These are phyloP conservation scores for Phytophthora cactorum DNA, from an alignment of 352 stramenopile genomes.

Conservation along the genomic window DNA sequence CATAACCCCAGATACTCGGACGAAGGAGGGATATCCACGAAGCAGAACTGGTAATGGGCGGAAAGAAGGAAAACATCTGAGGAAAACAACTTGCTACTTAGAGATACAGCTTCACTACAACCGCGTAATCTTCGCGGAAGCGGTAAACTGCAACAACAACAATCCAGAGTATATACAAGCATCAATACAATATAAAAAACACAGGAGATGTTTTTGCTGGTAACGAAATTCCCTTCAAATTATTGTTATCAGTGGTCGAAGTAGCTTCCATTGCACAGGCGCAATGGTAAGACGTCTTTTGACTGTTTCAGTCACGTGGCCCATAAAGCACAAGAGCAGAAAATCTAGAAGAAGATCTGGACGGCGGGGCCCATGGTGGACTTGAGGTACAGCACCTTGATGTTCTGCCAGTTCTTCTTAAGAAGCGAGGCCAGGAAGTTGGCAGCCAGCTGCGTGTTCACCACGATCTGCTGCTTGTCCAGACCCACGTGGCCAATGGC, in stretches of 20 bases:
- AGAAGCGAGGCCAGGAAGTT: constrained; percentile 99
- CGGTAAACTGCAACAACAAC: too few relatives aligned
- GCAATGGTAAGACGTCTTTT: constrained; percentile 43
- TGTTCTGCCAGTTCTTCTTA: constrained; percentile 99
- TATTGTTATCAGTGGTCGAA: constrained; percentile 49
- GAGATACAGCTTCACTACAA: too few relatives aligned
- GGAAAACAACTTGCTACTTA: too few relatives aligned
- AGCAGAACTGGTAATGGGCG: too few relatives aligned
- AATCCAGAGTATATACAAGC: too few relatives aligned
- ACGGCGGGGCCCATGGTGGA: constrained; percentile 97
- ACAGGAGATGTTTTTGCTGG: not conserved
- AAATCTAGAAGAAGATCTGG: constrained; percentile 99
- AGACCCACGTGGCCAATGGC: constrained; percentile 97
- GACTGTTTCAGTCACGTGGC: not conserved
- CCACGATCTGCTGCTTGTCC: constrained; percentile 95
- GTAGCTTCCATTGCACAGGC: constrained; percentile 39
- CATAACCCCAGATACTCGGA: too few relatives aligned
- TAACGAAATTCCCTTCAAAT: constrained; percentile 44
- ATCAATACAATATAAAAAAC: not conserved
- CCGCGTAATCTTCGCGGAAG: too few relatives aligned
- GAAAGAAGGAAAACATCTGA: too few relatives aligned
- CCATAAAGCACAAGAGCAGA: constrained; percentile 4
- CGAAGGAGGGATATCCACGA: too few relatives aligned
- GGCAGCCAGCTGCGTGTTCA: constrained; percentile 98
- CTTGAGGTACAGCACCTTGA: constrained; percentile 99